Percentiles rank a stretch among this genome's conserved stretches.
These are phyloP conservation scores for Aspergillus jensenii DNA, from an alignment of 2,329 filamentous ascomycete species.

Conservation along the genomic window DNA sequence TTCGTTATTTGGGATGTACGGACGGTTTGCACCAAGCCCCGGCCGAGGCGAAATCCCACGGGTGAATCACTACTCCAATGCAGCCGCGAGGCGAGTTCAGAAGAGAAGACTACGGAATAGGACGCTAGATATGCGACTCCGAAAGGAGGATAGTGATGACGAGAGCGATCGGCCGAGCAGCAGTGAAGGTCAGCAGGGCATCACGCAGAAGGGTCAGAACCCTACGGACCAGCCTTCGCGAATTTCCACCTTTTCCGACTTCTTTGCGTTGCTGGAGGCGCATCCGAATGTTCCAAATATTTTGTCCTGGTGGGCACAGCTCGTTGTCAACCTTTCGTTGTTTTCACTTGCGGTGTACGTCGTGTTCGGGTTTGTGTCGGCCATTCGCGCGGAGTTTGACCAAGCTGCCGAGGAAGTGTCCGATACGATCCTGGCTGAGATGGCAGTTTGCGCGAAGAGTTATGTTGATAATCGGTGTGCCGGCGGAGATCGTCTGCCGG, in stretches of 20 bases:
- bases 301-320: slow-evolving; percentile 65
- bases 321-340: slow-evolving; percentile 53
- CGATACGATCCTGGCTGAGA: slow-evolving; percentile 69
- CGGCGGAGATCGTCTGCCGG: slow-evolving; percentile 65
- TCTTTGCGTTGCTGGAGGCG: slow-evolving; percentile 63
- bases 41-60: slow-evolving; percentile 66
- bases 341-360: slow-evolving; percentile 58
- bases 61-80: slow-evolving; percentile 48
- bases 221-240: slow-evolving; percentile 24
- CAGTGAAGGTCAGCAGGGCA: slow-evolving; percentile 28
- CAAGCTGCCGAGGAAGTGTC: slow-evolving; percentile 69
- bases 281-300: slow-evolving; percentile 66
- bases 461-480: slow-evolving; percentile 76
- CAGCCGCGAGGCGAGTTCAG: slow-evolving; percentile 45
- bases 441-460: slow-evolving; percentile 69
- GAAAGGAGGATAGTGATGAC: slow-evolving; percentile 41
- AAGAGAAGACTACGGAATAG: slow-evolving; percentile 52
- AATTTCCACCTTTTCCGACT: slow-evolving; percentile 44
- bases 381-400: slow-evolving; percentile 72
- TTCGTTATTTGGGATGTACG: slow-evolving; percentile 43
- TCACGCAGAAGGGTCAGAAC: slow-evolving; percentile 18
- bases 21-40: slow-evolving; percentile 48
- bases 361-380: slow-evolving; percentile 66
- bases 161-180: slow-evolving; percentile 41
- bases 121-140: slow-evolving; percentile 44